A percentile compares a stretch with the other conserved stretches of the same genome.
Conservation (phyloP, 2,329 filamentous ascomycete species). For the Atkinsonella texensis region DNA sequence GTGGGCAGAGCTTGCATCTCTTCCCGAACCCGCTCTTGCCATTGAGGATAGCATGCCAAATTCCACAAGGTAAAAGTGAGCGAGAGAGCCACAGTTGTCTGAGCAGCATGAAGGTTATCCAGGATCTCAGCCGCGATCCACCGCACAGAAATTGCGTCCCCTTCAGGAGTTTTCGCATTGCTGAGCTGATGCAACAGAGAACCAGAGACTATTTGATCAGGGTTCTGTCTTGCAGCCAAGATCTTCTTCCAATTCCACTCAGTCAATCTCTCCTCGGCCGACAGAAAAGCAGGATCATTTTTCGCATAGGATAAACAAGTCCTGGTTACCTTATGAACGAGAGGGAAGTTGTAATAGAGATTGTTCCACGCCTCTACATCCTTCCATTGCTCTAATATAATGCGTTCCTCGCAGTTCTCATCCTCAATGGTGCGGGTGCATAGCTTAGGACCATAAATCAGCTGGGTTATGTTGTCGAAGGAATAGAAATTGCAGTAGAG, state of each 20-base stretch:
- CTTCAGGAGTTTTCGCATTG: constrained; percentile 2
- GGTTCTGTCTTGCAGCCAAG: neutral
- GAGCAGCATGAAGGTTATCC: constrained; percentile 6
- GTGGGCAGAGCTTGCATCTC: constrained; percentile 1
- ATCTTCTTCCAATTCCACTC: constrained; percentile 4
- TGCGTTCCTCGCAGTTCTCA: constrained; percentile 1
- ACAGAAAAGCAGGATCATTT: constrained; percentile 1
- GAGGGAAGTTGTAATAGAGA: constrained; percentile 1
- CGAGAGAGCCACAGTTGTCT: constrained; percentile 3
- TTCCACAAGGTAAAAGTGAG: constrained; percentile 5
- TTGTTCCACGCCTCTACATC: constrained; percentile 6
- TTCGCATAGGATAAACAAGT: neutral
- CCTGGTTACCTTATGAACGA: neutral
- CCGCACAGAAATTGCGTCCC: neutral
- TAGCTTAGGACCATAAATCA: constrained; percentile 1
- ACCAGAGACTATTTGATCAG: constrained; percentile 1
- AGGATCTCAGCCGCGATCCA: constrained; percentile 5
- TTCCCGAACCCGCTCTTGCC: constrained; percentile 1
- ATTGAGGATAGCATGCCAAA: constrained; percentile 1
- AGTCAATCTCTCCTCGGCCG: constrained; percentile 4
- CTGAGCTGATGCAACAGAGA: constrained; percentile 3
- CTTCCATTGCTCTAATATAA: constrained; percentile 1
- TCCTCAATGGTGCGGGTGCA: constrained; percentile 4
- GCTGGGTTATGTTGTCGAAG: constrained; percentile 5
- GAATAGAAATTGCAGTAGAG: constrained; percentile 5